These are phyloP conservation scores for Candida adriatica DNA, from an alignment of 805 yeast species.

Conservation along the genomic window DNA sequence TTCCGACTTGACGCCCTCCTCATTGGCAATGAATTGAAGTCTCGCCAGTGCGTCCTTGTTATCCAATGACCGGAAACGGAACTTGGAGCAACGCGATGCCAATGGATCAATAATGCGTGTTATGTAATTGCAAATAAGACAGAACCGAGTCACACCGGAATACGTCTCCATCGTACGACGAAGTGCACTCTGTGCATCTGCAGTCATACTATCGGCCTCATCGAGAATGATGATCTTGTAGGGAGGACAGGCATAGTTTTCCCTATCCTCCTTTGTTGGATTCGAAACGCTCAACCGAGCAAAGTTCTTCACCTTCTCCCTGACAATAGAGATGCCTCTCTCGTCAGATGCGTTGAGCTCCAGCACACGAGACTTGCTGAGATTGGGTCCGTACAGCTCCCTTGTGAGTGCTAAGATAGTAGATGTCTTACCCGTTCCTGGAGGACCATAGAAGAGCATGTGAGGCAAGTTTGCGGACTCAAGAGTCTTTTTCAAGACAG, in stretches of 20 bases:
- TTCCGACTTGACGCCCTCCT: conserved; percentile 36
- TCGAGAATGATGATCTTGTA: conserved; percentile 88
- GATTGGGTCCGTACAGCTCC: conserved; percentile 68
- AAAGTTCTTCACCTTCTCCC: conserved; percentile 79
- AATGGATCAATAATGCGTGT: conserved; percentile 95
- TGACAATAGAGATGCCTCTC: conserved; percentile 81
- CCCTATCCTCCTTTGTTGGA: conserved; percentile 62
- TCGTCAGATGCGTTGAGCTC: conserved; percentile 90
- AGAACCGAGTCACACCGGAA: conserved; percentile 85
- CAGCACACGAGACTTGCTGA: conserved; percentile 63
- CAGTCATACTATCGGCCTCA: conserved; percentile 96
- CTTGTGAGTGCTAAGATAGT: conserved; percentile 79
- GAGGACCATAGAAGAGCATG: conserved; percentile 89
- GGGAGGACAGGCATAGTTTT: conserved; percentile 91
- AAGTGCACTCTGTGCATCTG: conserved; percentile 93
- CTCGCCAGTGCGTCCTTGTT: conserved; percentile 63
- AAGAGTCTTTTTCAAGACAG: conserved; percentile 71
- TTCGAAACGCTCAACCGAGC: conserved; percentile 82
- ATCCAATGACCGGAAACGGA: conserved; percentile 78
- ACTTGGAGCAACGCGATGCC: conserved; percentile 94
- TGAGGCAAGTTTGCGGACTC: conserved; percentile 83
- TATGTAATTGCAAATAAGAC: conserved; percentile 91
- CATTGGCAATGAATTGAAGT: conserved; percentile 49
- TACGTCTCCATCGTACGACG: conserved; percentile 92
- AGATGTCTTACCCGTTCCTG: conserved; percentile 91